A percentile compares a stretch with the other conserved stretches of the same genome.
Conservation (phyloP, 2,329 filamentous ascomycete genomes). For the Neophaeococcomyces aloes region DNA sequence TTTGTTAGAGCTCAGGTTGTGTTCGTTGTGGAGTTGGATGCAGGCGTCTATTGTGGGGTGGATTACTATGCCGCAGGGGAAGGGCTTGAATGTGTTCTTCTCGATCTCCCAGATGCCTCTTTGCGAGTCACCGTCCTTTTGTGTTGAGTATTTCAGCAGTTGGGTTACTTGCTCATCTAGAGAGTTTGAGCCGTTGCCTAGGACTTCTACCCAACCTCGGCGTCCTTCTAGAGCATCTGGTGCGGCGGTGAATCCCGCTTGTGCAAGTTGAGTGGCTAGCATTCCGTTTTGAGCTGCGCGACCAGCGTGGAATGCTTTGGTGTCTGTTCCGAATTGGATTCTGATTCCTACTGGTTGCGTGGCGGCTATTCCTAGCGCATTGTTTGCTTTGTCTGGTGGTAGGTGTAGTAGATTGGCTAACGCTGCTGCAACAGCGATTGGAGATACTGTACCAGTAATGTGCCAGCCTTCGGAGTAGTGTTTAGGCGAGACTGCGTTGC, state of each 20-base stretch:
- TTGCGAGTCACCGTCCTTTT: neutral
- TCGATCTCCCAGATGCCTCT: conserved; percentile 38
- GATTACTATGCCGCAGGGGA: conserved; percentile 48
- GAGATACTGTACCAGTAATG: conserved; percentile 44
- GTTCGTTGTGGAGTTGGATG: conserved; percentile 36
- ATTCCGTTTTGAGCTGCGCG: conserved; percentile 45
- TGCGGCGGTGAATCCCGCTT: conserved; percentile 41
- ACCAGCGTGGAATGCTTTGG: conserved; percentile 46
- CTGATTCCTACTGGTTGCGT: conserved; percentile 45
- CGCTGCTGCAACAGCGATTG: conserved; percentile 44
- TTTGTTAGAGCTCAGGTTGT: neutral
- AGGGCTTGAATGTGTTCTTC: conserved; percentile 48
- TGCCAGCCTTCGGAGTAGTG: conserved; percentile 50
- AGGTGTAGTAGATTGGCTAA: conserved; percentile 40
- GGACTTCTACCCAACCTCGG: conserved; percentile 45
- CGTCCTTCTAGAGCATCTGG: conserved; percentile 41
- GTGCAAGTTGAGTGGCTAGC: conserved; percentile 37
- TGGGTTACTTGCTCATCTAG: conserved; percentile 31
- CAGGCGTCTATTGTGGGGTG: conserved; percentile 46
- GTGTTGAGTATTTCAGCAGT: conserved; percentile 21
- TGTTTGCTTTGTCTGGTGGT: conserved; percentile 30
- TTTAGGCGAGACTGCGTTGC: conserved; percentile 42
- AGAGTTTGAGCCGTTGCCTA: conserved; percentile 32
- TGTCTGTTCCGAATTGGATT: conserved; percentile 47
- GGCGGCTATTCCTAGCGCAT: conserved; percentile 44